These are phyloP conservation scores for Tetragonia tetragonoides DNA, from an alignment of 148 eudicot genomes.

Conservation along the genomic window DNA sequence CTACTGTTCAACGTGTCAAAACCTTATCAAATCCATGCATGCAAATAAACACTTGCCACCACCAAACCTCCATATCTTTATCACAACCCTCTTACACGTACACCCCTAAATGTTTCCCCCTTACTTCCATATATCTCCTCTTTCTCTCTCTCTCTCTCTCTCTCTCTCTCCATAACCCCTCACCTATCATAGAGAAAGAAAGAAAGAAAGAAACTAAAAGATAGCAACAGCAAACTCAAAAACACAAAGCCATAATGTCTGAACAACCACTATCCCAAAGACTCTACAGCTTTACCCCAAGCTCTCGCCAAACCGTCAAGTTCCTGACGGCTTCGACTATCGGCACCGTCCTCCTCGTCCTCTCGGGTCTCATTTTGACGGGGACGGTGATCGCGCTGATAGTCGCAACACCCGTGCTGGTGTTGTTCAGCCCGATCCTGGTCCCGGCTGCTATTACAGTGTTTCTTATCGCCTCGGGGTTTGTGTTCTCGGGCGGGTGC, in stretches of 20 bases:
- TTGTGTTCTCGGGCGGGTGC: conserved; percentile 43
- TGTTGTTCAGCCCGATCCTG: conserved; percentile 37
- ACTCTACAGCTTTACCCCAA: conserved; percentile 23
- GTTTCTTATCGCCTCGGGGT: conserved; percentile 23
- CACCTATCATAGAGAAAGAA: too few relatives aligned
- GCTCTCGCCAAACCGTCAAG: conserved; percentile 27
- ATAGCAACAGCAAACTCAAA: neutral
- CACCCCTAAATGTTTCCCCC: neutral
- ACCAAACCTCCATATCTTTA: neutral
- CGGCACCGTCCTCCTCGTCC: conserved; percentile 25
- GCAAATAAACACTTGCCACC: conserved; percentile 28
- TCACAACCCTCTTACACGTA: conserved; percentile 15
- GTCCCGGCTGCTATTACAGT: conserved; percentile 30
- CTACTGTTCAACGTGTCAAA: conserved; percentile 16
- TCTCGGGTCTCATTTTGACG: conserved; percentile 27
- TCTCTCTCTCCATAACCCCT: neutral
- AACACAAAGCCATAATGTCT: neutral
- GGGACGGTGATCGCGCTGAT: conserved; percentile 29
- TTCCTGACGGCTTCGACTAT: conserved; percentile 35
- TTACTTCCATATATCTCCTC: neutral
- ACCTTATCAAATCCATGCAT: conserved; percentile 9
- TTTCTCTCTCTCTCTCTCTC: neutral
- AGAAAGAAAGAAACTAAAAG: neutral
- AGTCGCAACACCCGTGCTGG: conserved; percentile 18
- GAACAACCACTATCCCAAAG: conserved; percentile 15